Evolutionary conservation across 306 rosid genomes (phyloP).

Genomic region (Glycyrrhiza uralensis): DNA sequence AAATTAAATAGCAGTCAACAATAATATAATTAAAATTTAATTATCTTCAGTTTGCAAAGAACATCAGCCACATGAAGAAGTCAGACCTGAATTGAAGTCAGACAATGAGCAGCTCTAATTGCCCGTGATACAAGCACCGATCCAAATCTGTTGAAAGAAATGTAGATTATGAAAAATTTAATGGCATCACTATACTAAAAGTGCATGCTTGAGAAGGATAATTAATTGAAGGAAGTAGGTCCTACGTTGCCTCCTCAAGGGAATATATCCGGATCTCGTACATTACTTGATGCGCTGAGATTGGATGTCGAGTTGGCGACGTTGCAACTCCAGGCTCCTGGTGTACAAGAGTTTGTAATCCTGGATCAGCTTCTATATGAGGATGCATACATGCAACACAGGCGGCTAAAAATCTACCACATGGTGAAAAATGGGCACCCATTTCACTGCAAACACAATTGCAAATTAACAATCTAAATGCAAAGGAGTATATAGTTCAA

Average conservation of each 20-base stretch:
- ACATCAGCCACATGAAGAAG: slow-evolving; percentile 13
- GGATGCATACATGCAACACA: slow-evolving; percentile 52
- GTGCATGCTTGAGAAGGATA: background rate
- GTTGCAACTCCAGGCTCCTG: slow-evolving; percentile 60
- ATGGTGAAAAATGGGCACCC: slow-evolving; percentile 54
- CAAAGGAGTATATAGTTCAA: background rate
- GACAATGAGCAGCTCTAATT: slow-evolving; percentile 78
- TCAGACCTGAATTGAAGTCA: slow-evolving; percentile 73
- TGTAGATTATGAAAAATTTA: background rate
- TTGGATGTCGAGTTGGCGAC: slow-evolving; percentile 77
- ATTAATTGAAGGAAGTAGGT: slow-evolving; percentile 5
- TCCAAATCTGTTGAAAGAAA: slow-evolving; percentile 52
- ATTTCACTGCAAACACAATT: slow-evolving; percentile 45
- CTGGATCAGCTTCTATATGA: slow-evolving; percentile 54
- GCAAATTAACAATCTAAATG: slow-evolving; percentile 11
- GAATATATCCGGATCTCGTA: slow-evolving; percentile 75
- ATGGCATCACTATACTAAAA: background rate
- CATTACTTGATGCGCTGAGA: slow-evolving; percentile 71
- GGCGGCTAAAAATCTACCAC: slow-evolving; percentile 51
- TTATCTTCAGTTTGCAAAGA: background rate
- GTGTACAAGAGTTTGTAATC: slow-evolving; percentile 47
- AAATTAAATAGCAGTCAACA: background rate
- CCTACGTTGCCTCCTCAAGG: slow-evolving; percentile 72
- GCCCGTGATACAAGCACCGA: slow-evolving; percentile 57
- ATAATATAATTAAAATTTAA: background rate